Evolutionary conservation across 768 basidiomycete genomes (phyloP).

Genomic region (Tephrocybe sp.): DNA sequence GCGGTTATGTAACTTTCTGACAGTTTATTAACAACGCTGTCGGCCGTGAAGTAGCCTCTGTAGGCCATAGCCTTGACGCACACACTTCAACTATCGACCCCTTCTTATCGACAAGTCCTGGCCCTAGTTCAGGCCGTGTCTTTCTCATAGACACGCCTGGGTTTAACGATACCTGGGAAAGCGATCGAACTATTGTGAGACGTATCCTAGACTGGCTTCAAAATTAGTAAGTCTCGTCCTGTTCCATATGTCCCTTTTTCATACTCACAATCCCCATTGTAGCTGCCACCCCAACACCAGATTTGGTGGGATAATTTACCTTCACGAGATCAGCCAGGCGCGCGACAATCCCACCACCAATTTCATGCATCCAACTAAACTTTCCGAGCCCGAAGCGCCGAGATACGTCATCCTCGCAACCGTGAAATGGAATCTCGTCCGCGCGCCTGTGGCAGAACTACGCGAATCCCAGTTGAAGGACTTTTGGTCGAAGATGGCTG

Average conservation of each 20-base stretch:
- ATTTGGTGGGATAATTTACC: conserved; percentile 14
- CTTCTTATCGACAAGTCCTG: neutral
- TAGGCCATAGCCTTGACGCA: conserved; percentile 21
- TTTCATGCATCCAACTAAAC: conserved; percentile 12
- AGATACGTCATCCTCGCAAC: conserved; percentile 11
- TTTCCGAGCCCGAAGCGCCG: conserved; percentile 10
- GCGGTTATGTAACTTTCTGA: neutral
- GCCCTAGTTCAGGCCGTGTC: conserved; percentile 9
- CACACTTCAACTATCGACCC: conserved; percentile 21
- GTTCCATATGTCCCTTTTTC: neutral
- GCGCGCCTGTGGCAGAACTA: conserved; percentile 1
- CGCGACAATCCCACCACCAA: conserved; percentile 9
- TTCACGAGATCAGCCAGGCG: conserved; percentile 11
- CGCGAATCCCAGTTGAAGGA: conserved; percentile 9
- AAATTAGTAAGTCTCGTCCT: conserved; percentile 17
- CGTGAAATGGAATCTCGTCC: conserved; percentile 8
- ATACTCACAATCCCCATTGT: neutral
- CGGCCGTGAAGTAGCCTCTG: conserved; percentile 12
- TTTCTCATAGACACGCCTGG: conserved; percentile 30
- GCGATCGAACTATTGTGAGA: conserved; percentile 21
- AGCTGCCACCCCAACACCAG: conserved; percentile 11
- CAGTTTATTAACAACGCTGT: conserved; percentile 25
- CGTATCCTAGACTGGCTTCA: conserved; percentile 25
- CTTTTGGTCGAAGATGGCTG: conserved; percentile 8
- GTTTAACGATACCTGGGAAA: conserved; percentile 23